These are phyloP conservation scores for Aspergillus mulundensis DNA, from an alignment of 495 filamentous ascomycete genomes.

Conservation along the genomic window DNA sequence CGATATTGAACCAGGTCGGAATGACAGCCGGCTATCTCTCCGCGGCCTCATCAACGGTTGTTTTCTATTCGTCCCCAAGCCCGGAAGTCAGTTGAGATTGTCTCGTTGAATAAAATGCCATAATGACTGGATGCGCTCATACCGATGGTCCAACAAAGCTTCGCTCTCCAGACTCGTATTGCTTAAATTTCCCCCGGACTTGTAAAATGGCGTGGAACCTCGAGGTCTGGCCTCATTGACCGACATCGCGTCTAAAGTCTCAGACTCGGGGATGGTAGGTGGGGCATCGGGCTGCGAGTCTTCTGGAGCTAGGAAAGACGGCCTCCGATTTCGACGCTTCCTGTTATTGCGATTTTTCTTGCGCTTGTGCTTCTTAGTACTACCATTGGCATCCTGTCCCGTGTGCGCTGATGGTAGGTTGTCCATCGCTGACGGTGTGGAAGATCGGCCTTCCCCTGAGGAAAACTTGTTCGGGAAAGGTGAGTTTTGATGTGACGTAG, in stretches of 20 bases:
- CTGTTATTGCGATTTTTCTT: conserved; percentile 40
- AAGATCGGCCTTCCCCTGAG: conserved; percentile 8
- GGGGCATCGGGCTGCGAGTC: conserved; percentile 24
- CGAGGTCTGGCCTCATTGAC: conserved; percentile 27
- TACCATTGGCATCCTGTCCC: conserved; percentile 20
- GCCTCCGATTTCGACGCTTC: conserved; percentile 39
- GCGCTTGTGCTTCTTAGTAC: conserved; percentile 31
- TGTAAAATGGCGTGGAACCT: conserved; percentile 52
- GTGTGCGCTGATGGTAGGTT: conserved; percentile 18
- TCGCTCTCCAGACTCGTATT: conserved; percentile 80
- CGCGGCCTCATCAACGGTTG: conserved; percentile 68
- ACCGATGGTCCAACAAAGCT: conserved; percentile 77
- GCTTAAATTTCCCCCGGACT: conserved; percentile 58
- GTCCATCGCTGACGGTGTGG: neutral
- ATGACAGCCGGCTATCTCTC: conserved; percentile 53
- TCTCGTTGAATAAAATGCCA: neutral
- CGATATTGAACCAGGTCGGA: conserved; percentile 41
- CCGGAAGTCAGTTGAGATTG: neutral
- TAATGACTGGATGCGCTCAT: conserved; percentile 7
- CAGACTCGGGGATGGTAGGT: conserved; percentile 20
- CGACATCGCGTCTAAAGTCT: conserved; percentile 26
- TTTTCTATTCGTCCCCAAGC: conserved; percentile 44
- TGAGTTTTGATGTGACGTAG: conserved; percentile 11
- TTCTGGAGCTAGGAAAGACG: conserved; percentile 34
- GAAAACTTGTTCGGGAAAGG: conserved; percentile 4